phyloP scores from a whole-genome alignment of 2,329 filamentous ascomycete species.

The Scedosporium dehoogii region DNA sequence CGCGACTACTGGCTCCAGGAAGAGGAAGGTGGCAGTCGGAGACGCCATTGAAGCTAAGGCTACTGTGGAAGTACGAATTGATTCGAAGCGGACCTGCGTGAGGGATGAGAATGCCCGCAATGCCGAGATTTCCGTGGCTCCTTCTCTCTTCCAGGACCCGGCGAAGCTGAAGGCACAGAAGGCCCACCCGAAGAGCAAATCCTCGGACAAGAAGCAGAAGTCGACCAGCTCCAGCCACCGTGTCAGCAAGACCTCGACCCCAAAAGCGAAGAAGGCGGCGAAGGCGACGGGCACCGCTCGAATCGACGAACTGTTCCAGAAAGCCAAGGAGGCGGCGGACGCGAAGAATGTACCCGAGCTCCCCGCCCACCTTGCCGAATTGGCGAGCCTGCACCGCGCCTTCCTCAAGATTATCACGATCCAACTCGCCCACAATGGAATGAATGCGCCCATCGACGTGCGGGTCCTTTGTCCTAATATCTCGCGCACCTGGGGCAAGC shows the following conservation, averaged over 20 bases:
- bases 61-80: not conserved
- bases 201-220: not conserved
- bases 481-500: conserved; percentile 62
- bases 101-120: not conserved
- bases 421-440: conserved; percentile 60
- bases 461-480: conserved; percentile 50
- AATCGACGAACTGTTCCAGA: conserved; percentile 31
- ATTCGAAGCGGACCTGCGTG: conserved; percentile 3
- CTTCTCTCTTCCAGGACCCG: conserved; percentile 3
- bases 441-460: conserved; percentile 52
- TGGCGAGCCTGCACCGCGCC: conserved; percentile 54
- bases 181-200: not conserved
- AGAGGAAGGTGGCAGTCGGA: conserved; percentile 2
- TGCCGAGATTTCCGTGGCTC: not conserved
- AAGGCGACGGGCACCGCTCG: conserved; percentile 9
- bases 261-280: conserved; percentile 14
- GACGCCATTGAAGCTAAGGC: not conserved
- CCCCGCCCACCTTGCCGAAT: conserved; percentile 43
- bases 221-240: not conserved
- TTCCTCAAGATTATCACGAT: conserved; percentile 60
- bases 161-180: conserved; percentile 1
- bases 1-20: conserved; percentile 3
- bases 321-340: conserved; percentile 10
- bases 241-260: conserved; percentile 15
- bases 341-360: conserved; percentile 25